These are phyloP conservation scores for Penicillium manginii DNA, from an alignment of 495 filamentous ascomycete species.

Conservation along the genomic window DNA sequence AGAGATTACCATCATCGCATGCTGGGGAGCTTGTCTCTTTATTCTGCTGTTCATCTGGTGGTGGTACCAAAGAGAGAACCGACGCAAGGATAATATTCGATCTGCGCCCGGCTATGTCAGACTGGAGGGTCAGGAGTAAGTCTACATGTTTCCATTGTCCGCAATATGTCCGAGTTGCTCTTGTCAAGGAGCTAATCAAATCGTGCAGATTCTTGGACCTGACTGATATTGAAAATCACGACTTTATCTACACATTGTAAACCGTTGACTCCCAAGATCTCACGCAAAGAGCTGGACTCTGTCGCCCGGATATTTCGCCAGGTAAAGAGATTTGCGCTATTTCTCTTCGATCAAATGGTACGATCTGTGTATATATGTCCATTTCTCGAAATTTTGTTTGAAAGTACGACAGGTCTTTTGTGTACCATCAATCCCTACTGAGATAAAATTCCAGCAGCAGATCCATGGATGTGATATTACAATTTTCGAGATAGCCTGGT, in stretches of 20 bases:
- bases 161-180: background rate
- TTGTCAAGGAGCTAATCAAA: conserved; percentile 1
- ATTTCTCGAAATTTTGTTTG: too few species aligned
- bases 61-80: conserved; percentile 62
- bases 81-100: conserved; percentile 56
- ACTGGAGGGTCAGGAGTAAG: conserved; percentile 63
- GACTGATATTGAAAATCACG: conserved; percentile 40
- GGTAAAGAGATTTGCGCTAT: too few species aligned
- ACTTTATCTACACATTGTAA: conserved; percentile 35
- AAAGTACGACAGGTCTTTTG: too few species aligned
- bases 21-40: conserved; percentile 56
- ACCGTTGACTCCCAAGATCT: background rate
- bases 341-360: too few species aligned
- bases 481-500: too few species aligned
- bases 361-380: too few species aligned
- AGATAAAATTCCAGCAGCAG: too few species aligned
- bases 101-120: conserved; percentile 58
- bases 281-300: background rate
- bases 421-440: too few species aligned
- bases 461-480: too few species aligned
- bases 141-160: conserved; percentile 8
- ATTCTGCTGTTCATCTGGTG: conserved; percentile 62
- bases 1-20: conserved; percentile 66
- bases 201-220: conserved; percentile 47
- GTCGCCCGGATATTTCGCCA: too few species aligned